These are phyloP conservation scores for Nakazawaea wickerhamii DNA, from an alignment of 805 yeast species.

Conservation along the genomic window DNA sequence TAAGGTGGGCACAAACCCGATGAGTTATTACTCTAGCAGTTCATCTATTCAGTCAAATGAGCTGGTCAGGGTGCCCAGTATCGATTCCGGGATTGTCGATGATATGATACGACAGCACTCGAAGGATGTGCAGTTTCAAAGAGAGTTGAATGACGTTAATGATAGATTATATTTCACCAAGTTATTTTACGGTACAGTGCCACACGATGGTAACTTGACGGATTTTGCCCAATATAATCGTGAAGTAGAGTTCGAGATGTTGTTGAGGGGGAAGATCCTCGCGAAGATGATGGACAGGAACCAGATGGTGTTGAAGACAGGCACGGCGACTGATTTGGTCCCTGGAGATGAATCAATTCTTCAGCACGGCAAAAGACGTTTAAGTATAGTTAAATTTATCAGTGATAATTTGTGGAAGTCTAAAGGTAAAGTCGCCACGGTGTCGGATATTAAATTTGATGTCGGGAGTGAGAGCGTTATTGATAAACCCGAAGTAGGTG, in stretches of 20 bases:
- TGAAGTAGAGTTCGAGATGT: slow-evolving; percentile 21
- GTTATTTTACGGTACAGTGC: slow-evolving; percentile 19
- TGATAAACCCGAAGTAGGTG: slow-evolving; percentile 7
- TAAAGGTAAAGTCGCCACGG: not conserved
- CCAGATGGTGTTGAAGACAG: not conserved
- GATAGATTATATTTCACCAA: slow-evolving; percentile 18
- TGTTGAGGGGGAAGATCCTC: slow-evolving; percentile 17
- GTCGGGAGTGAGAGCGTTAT: slow-evolving; percentile 3
- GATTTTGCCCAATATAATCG: slow-evolving; percentile 27
- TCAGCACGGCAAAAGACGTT: no score
- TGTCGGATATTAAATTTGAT: not conserved
- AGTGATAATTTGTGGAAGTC: no score
- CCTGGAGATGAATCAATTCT: slow-evolving; percentile 7
- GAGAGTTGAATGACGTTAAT: not conserved
- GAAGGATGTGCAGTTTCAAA: not conserved
- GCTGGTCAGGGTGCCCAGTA: no score
- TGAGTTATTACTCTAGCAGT: no score
- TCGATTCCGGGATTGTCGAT: not conserved
- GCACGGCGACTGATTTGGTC: not conserved
- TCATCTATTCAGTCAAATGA: no score
- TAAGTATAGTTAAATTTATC: no score
- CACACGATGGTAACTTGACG: slow-evolving; percentile 12
- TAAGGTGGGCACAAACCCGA: no score
- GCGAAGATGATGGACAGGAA: not conserved
- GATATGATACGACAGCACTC: slow-evolving; percentile 1